Base-by-base conservation (phyloP, 441 rosid genomes). In the Erysimum cheiri region DNA sequence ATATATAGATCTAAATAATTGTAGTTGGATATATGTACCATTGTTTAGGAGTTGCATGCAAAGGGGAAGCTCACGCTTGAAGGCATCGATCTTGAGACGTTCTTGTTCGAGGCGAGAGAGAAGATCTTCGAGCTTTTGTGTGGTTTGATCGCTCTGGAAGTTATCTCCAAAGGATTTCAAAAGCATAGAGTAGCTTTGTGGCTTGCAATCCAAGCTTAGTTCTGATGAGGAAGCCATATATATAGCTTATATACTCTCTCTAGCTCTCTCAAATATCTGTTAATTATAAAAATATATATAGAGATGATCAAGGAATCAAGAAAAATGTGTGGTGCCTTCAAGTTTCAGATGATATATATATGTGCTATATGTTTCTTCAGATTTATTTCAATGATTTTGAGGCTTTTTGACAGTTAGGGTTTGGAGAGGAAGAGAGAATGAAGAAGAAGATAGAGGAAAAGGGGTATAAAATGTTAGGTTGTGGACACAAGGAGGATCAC, bases 21-120 rank as follows among this genome's bases (percentile, higher is more conserved):
- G 29, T 52, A 60, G 65, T 15, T 28, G 15, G 44, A 58, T 59
- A 28, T n/a, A 33, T 50, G 61, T 83, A 92, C 99, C 99, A 67
- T 85, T 85, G 69, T 89, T 69, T 78, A 95, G 99, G 78, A 95
- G 99, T 63, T 95, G 98, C 98, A 95, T 92, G 93, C 99, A 95
- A 72, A 95, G 97, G 4, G 99, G 99, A 24, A 95, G 91, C 79
- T 95, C 99, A 10, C 99, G 96, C 80, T 95, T 95, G 84, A 95
- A 90, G 19, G 96, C 99, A 70, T 95, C 99, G 35, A 95, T 92
- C 92, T 95, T 95, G 72, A 87, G 84, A 33, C 96, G 85, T 73
- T 95, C 99, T 65, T 92, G 97, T 62, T 95, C 98, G 19, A 95
- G 98, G 31, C 77, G 83, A 71, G 85, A 73, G 22, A 95, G 88